phyloP scores from a whole-genome alignment of 1,284 basidiomycete species.

The Takashimella tepidaria region DNA sequence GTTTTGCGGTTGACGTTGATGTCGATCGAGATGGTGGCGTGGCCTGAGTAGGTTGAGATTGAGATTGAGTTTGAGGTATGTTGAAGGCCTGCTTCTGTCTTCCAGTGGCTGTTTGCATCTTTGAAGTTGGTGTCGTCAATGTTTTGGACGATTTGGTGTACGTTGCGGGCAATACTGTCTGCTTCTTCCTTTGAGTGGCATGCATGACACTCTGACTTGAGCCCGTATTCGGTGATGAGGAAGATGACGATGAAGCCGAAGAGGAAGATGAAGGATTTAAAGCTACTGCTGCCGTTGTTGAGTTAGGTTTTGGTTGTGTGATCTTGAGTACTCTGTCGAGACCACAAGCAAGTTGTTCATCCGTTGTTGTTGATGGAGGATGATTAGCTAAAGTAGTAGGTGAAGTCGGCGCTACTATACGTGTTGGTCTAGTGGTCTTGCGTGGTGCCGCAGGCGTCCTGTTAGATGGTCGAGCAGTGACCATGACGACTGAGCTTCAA shows the following conservation, averaged over 20 bases:
- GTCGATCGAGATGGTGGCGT: background rate
- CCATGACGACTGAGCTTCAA: too few relatives aligned
- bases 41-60: background rate
- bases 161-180: background rate
- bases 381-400: too few relatives aligned
- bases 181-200: background rate
- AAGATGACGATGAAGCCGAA: background rate
- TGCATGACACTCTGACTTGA: background rate
- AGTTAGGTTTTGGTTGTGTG: conserved; percentile 11
- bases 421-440: background rate
- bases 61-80: background rate
- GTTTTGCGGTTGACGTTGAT: background rate
- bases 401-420: background rate
- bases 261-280: background rate
- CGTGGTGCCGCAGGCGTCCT: background rate
- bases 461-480: background rate
- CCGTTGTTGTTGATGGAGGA: background rate
- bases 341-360: conserved; percentile 24
- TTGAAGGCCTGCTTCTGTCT: background rate
- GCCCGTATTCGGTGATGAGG: background rate
- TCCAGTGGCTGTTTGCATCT: background rate
- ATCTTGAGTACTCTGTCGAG: conserved; percentile 30
- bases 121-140: background rate
- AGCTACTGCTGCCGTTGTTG: background rate
- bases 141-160: background rate